These are phyloP conservation scores for Arthrocladium fulminans DNA, from an alignment of 2,329 filamentous ascomycete species.

Conservation along the genomic window DNA sequence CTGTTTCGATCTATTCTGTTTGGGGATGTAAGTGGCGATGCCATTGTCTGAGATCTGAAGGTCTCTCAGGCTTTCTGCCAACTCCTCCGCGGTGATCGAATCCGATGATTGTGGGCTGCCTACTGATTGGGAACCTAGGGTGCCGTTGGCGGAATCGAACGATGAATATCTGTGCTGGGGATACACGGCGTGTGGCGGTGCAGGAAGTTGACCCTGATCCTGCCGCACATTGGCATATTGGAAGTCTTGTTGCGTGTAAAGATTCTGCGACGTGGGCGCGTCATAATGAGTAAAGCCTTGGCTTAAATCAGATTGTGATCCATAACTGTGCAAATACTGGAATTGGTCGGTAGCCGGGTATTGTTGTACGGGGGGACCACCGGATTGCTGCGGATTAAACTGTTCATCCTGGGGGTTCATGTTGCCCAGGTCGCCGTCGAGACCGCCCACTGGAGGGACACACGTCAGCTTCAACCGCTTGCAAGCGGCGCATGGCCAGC, in stretches of 20 bases:
- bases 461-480: constrained; percentile 87
- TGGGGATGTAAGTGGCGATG: constrained; percentile 77
- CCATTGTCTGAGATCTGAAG: constrained; percentile 81
- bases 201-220: not conserved
- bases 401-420: constrained; percentile 15
- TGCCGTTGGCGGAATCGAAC: constrained; percentile 5
- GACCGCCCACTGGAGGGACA: constrained; percentile 74
- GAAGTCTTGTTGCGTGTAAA: constrained; percentile 5
- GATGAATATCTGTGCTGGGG: not conserved
- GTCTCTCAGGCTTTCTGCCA: constrained; percentile 74
- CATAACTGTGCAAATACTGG: constrained; percentile 15
- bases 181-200: not conserved
- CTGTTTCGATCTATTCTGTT: constrained; percentile 43
- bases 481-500: constrained; percentile 94
- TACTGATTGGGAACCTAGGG: constrained; percentile 2
- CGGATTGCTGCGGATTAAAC: not conserved
- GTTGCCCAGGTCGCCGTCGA: constrained; percentile 47
- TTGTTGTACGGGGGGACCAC: not conserved
- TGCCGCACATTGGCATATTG: not conserved
- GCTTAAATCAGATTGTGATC: constrained; percentile 1
- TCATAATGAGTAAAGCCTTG: constrained; percentile 8
- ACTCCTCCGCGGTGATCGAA: constrained; percentile 58
- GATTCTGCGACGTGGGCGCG: not conserved
- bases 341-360: constrained; percentile 4
- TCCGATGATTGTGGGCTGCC: constrained; percentile 31